Conservation (phyloP, 345 rosid species). For the Lepidium aucheri region DNA sequence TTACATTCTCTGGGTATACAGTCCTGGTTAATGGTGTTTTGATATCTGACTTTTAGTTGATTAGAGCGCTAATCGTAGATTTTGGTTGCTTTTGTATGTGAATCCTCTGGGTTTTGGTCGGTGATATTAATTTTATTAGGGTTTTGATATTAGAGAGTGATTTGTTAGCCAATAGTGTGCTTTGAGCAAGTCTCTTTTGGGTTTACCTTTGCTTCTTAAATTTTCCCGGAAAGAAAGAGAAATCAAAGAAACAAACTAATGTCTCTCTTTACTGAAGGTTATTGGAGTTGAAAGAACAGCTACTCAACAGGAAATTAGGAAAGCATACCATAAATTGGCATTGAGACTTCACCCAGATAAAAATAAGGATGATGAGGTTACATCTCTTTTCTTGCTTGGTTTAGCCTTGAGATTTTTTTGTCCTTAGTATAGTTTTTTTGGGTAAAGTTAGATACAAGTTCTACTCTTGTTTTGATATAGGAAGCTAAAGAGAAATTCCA, state of each 20-base stretch:
- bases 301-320: constrained; percentile 70
- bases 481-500: constrained; percentile 94
- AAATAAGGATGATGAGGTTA: constrained; percentile 73
- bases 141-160: background rate
- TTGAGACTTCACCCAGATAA: constrained; percentile 80
- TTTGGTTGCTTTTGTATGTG: background rate
- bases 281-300: constrained; percentile 64
- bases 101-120: background rate
- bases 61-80: background rate
- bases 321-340: constrained; percentile 76
- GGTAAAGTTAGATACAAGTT: background rate
- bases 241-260: background rate
- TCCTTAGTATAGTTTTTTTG: background rate
- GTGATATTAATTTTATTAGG: background rate
- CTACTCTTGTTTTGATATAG: constrained; percentile 24
- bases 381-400: background rate
- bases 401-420: background rate
- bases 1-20: background rate
- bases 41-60: background rate
- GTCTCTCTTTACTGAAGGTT: constrained; percentile 33
- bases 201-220: too few relatives aligned
- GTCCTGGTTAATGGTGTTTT: background rate
- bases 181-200: background rate
- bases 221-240: background rate
- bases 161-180: background rate